Percentiles rank a stretch among this genome's conserved stretches.
phyloP scores from a whole-genome alignment of 257 asterid species.

The Nemophila menziesii region DNA sequence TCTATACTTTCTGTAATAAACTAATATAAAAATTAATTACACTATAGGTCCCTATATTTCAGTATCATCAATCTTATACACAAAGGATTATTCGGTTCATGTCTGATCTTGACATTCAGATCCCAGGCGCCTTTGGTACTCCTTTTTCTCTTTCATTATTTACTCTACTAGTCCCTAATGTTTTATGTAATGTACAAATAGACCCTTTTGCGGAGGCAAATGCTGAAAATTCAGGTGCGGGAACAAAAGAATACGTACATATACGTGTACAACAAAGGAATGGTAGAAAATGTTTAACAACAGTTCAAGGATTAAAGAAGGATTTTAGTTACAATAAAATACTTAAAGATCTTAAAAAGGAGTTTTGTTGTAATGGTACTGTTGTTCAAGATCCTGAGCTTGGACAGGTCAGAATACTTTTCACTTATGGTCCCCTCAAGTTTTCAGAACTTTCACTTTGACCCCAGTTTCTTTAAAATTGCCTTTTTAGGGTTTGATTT shows the following conservation, averaged over 20 bases:
- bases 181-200: too few relatives aligned
- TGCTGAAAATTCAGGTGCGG: slow-evolving; percentile 45
- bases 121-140: slow-evolving; percentile 29
- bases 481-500: too few relatives aligned
- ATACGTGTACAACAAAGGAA: slow-evolving; percentile 37
- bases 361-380: slow-evolving; percentile 14
- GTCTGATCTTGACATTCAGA: slow-evolving; percentile 33
- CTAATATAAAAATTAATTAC: too few relatives aligned
- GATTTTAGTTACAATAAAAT: slow-evolving; percentile 36
- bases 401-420: slow-evolving; percentile 12
- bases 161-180: too few relatives aligned
- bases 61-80: too few relatives aligned
- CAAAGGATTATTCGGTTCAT: too few relatives aligned
- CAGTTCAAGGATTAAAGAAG: slow-evolving; percentile 41
- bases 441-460: too few relatives aligned
- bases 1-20: too few relatives aligned
- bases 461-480: too few relatives aligned
- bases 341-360: slow-evolving; percentile 12
- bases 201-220: slow-evolving; percentile 53
- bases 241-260: slow-evolving; percentile 42
- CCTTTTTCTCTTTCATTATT: background rate
- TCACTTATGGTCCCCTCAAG: background rate
- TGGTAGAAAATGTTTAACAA: slow-evolving; percentile 45
- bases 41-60: too few relatives aligned
- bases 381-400: slow-evolving; percentile 14